Percentiles rank a stretch among this genome's conserved stretches.
These are phyloP conservation scores for Leccinum griseonigrum DNA, from an alignment of 1,284 basidiomycete species.

Conservation along the genomic window DNA sequence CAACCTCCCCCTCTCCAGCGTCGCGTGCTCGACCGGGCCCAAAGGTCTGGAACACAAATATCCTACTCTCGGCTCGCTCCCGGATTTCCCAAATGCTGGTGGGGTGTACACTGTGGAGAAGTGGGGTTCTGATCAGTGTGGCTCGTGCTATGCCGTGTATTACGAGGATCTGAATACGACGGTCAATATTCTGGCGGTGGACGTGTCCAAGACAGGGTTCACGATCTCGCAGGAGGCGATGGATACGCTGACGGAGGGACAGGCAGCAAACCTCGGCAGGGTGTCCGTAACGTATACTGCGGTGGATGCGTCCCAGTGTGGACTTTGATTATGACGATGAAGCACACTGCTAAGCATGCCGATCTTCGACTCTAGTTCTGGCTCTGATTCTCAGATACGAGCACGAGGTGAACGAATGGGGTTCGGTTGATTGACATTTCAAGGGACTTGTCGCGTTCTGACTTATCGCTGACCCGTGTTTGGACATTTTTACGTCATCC, in stretches of 20 bases:
- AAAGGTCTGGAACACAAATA: constrained; percentile 33
- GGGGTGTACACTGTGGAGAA: constrained; percentile 28
- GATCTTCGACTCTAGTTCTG: neutral
- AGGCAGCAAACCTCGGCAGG: constrained; percentile 26
- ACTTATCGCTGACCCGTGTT: neutral
- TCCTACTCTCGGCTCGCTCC: constrained; percentile 31
- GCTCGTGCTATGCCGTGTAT: constrained; percentile 33
- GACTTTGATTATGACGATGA: neutral
- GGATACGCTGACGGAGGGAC: constrained; percentile 27
- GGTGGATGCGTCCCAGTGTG: neutral
- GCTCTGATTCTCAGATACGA: neutral
- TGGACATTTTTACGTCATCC: neutral
- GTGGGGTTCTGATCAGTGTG: constrained; percentile 33
- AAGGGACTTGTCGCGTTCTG: neutral
- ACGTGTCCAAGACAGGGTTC: constrained; percentile 32
- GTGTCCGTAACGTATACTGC: constrained; percentile 16
- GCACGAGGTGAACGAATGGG: neutral
- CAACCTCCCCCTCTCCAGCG: constrained; percentile 19
- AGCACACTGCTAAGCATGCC: neutral
- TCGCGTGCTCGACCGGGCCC: constrained; percentile 35
- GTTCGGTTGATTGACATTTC: neutral
- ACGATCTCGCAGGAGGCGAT: constrained; percentile 35
- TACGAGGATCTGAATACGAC: constrained; percentile 17
- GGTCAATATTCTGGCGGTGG: constrained; percentile 35
- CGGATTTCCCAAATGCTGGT: constrained; percentile 34